Evolutionary conservation across 2,329 filamentous ascomycete genomes (phyloP), one percentile per base, ranked within the genome.

Genomic region (Alternaria rosae): DNA sequence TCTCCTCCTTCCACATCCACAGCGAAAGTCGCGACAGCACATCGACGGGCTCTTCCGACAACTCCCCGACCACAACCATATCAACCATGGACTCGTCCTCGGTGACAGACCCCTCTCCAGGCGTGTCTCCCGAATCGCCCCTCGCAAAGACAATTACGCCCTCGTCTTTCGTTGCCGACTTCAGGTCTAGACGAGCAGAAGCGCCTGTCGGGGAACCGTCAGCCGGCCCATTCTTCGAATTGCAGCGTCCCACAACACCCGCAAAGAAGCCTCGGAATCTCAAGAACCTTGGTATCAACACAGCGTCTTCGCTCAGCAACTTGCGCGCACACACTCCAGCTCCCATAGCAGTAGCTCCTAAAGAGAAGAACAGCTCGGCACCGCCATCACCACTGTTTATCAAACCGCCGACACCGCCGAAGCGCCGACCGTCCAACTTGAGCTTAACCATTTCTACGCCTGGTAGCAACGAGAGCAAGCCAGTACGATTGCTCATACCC

Each of bases 31-130:
- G 89, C 76, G 87, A 92, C 76, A 93, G 91, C 81, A 90, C 88
- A n/a, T 94, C 90, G 8, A 92, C 91, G 15, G 92, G 92, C 67
- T 98, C 95, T 1, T 92, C 92, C 43, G 94, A 97, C 74, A 97
- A 94, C 21, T 98, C 94, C 9, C 95, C 95, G 1, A 98, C 94
- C 8, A 97, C 94, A 4, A 97, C 94, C 3, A 87, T 95, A 52
- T 97, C 93, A 6, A 97, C 93, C 20, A 92, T 94, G 66, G 94
- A 97, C 81, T 96, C 94, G 6, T 94, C 93, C 9, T 92, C 93
- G 28, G 85, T 95, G 51, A 94, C 94, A 28, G 94, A 98, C 72
- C 91, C 92, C 8, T 97, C 94, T 6, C 93, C 95, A 4, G 94
- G 54, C 93, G 94, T 21, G 6, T 97, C 94, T 1, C 94, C 94